phyloP scores from a whole-genome alignment of 192 early-diverging fungal genomes.

The Coemansia sp. region DNA sequence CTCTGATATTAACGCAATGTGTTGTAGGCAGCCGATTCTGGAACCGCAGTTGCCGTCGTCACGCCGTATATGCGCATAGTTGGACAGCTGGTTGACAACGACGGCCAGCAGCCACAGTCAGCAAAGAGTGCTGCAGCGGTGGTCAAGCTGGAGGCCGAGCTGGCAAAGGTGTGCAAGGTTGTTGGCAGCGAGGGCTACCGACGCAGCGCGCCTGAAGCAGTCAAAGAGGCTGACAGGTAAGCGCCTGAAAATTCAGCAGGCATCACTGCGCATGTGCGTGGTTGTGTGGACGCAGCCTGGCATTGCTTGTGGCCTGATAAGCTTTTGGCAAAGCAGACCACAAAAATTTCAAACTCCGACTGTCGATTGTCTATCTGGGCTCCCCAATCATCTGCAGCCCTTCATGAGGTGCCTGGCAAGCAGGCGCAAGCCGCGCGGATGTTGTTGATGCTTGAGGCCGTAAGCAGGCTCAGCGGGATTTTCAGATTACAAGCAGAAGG shows the following conservation, averaged over 20 bases:
- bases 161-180: slow-evolving; percentile 22
- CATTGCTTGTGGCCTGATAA: background rate
- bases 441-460: slow-evolving; percentile 1
- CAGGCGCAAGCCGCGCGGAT: background rate
- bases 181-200: slow-evolving; percentile 34
- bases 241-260: too few relatives aligned
- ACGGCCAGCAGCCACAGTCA: background rate
- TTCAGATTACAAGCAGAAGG: slow-evolving; percentile 1
- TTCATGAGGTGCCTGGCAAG: background rate
- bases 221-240: slow-evolving; percentile 53
- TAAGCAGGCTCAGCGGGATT: background rate
- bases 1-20: too few relatives aligned
- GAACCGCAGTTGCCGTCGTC: slow-evolving; percentile 15
- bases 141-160: slow-evolving; percentile 34
- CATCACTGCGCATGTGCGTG: too few relatives aligned
- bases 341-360: slow-evolving; percentile 52
- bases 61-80: slow-evolving; percentile 36
- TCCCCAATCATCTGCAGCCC: slow-evolving; percentile 11
- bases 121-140: slow-evolving; percentile 5
- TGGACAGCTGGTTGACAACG: slow-evolving; percentile 9
- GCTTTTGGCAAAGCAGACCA: background rate
- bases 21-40: too few relatives aligned
- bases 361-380: slow-evolving; percentile 10
- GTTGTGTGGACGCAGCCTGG: too few relatives aligned
- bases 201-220: slow-evolving; percentile 25